Evolutionary conservation across 179 eudicot species (phyloP).

Genomic region (Heliamphora pulchella): DNA sequence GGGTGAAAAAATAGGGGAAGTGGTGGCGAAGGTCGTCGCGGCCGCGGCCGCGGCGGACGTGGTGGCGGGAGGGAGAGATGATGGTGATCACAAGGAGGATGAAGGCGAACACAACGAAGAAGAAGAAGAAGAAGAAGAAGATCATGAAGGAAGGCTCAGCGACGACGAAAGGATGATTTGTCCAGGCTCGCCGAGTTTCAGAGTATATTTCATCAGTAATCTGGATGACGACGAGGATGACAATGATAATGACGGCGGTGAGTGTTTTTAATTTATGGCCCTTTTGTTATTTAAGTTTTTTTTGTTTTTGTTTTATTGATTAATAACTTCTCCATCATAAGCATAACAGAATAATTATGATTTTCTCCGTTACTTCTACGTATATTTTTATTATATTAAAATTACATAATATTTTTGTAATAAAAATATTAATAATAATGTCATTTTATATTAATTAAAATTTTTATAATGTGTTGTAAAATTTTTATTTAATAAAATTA

Average conservation of each 20-base stretch:
- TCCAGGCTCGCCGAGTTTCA: conserved; percentile 31
- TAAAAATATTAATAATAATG: no score
- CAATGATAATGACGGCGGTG: conserved; percentile 7
- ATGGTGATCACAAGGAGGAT: background rate
- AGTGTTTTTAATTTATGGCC: background rate
- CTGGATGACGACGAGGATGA: conserved; percentile 1
- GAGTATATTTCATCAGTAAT: conserved; percentile 25
- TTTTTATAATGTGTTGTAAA: no score
- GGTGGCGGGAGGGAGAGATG: background rate
- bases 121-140: background rate
- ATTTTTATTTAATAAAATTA: no score
- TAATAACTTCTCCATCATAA: no score
- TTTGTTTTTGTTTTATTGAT: no score
- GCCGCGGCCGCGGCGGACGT: no score
- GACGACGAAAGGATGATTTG: background rate
- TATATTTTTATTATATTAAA: no score
- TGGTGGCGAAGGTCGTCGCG: background rate
- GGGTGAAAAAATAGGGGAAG: background rate
- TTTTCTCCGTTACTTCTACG: no score
- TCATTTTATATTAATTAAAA: no score
- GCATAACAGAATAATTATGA: no score
- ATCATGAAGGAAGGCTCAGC: background rate
- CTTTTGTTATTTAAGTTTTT: no score
- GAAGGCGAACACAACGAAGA: background rate
- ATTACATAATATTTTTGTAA: no score